These are phyloP conservation scores for Kodamaea alishanica DNA, from an alignment of 1,139 yeast species.

Conservation along the genomic window DNA sequence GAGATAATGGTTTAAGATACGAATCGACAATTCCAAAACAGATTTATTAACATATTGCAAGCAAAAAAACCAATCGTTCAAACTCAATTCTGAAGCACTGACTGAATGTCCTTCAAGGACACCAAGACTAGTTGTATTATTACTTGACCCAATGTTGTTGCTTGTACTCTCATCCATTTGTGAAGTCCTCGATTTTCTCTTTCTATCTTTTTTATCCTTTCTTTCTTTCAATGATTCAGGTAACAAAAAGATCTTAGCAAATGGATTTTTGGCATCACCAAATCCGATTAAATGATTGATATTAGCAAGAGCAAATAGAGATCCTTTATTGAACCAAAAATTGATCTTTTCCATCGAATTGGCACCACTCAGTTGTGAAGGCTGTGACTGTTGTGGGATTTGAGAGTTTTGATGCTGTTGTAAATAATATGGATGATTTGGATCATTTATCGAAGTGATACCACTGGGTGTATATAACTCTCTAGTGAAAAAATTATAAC, in stretches of 20 bases:
- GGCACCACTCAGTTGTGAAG: conserved; percentile 23
- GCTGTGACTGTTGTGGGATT: conserved; percentile 10
- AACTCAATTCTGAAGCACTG: conserved; percentile 42
- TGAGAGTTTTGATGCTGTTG: conserved; percentile 17
- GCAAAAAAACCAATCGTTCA: conserved; percentile 58
- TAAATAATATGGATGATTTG: conserved; percentile 35
- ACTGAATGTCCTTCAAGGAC: conserved; percentile 30
- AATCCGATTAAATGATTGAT: conserved; percentile 71
- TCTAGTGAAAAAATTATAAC: conserved; percentile 59
- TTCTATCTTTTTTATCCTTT: conserved; percentile 66
- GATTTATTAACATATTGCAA: conserved; percentile 57
- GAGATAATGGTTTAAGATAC: conserved; percentile 61
- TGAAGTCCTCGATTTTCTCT: conserved; percentile 44
- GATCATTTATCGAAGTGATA: conserved; percentile 24
- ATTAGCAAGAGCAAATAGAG: conserved; percentile 71
- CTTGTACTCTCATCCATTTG: conserved; percentile 17
- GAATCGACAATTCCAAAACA: conserved; percentile 60
- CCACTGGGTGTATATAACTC: conserved; percentile 43
- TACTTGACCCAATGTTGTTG: not conserved
- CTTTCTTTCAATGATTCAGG: conserved; percentile 71
- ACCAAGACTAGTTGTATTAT: conserved; percentile 12
- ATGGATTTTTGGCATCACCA: conserved; percentile 71
- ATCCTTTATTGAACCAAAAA: conserved; percentile 73
- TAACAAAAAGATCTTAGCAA: conserved; percentile 65
- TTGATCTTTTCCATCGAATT: conserved; percentile 55